Conservation (phyloP, 2,329 filamentous ascomycete species). For the Calonectria pseudoturangicola region DNA sequence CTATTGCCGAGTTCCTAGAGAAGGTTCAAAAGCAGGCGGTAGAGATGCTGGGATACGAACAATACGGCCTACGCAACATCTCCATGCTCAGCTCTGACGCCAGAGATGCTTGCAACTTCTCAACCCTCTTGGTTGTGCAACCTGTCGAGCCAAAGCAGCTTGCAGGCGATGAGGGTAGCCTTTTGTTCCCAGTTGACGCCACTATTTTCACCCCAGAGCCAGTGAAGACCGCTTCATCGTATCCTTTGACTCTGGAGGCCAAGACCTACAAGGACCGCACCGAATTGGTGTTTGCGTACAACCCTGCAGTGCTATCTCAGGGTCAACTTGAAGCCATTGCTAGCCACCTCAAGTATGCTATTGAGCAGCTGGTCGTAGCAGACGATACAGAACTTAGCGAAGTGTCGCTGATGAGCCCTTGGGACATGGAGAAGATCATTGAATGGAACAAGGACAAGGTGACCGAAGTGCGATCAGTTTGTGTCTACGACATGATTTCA, state of each 20-base stretch:
- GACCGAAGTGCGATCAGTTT: constrained; percentile 13
- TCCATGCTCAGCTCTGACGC: constrained; percentile 47
- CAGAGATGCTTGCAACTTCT: constrained; percentile 51
- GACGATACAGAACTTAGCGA: neutral
- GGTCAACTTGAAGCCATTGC: neutral
- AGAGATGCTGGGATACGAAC: constrained; percentile 54
- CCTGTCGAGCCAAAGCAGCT: neutral
- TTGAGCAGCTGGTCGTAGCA: neutral
- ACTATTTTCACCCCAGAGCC: neutral
- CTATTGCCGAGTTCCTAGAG: constrained; percentile 63
- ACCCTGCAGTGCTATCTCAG: neutral
- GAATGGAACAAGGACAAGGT: constrained; percentile 22
- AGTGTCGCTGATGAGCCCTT: neutral
- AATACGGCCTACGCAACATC: constrained; percentile 56
- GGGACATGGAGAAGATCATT: constrained; percentile 4
- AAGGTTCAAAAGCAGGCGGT: constrained; percentile 44
- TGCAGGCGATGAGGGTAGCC: too few species aligned
- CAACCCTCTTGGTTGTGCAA: constrained; percentile 57
- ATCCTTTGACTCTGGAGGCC: neutral
- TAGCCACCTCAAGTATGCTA: neutral
- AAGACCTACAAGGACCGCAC: neutral
- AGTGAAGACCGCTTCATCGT: neutral
- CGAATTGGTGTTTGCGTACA: constrained; percentile 8
- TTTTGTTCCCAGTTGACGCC: neutral
- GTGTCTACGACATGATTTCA: constrained; percentile 11